These are phyloP conservation scores for Macrolepiota dolichaula DNA, from an alignment of 768 basidiomycete genomes.

Conservation along the genomic window DNA sequence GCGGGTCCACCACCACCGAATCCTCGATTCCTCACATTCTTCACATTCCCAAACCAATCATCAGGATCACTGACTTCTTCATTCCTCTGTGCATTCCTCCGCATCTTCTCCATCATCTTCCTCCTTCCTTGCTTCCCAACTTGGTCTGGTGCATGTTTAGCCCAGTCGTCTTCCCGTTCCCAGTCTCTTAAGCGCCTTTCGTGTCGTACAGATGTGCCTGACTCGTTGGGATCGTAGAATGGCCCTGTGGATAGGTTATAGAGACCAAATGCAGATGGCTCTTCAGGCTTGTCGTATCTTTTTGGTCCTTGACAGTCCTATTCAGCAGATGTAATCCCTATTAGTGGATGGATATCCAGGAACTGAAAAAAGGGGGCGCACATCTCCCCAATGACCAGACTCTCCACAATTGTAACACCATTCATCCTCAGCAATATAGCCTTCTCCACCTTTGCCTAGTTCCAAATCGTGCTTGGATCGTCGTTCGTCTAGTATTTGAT, in stretches of 20 bases:
- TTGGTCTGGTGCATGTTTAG: constrained; percentile 44
- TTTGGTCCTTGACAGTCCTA: constrained; percentile 59
- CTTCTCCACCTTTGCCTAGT: constrained; percentile 74
- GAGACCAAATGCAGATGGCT: constrained; percentile 65
- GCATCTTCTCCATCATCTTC: constrained; percentile 56
- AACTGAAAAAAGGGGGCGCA: constrained; percentile 32
- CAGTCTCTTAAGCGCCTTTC: constrained; percentile 36
- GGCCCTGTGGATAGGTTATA: constrained; percentile 64
- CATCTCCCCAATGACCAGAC: constrained; percentile 76
- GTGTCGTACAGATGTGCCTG: constrained; percentile 21
- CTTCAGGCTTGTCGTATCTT: constrained; percentile 39
- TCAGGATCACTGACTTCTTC: constrained; percentile 49
- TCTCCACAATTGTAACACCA: constrained; percentile 85
- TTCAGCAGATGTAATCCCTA: background rate
- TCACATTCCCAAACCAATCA: constrained; percentile 61
- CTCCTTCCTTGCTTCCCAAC: constrained; percentile 65
- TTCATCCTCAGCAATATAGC: constrained; percentile 66
- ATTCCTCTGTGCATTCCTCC: constrained; percentile 41
- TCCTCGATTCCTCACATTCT: constrained; percentile 21
- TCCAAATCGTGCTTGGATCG: constrained; percentile 44
- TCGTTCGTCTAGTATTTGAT: constrained; percentile 39
- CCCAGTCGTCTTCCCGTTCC: constrained; percentile 43
- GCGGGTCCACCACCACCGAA: background rate
- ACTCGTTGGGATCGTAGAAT: constrained; percentile 47
- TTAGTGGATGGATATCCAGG: background rate